Evolutionary conservation across 2,329 filamentous ascomycete genomes (phyloP).

Genomic region (Diaporthe velutina): DNA sequence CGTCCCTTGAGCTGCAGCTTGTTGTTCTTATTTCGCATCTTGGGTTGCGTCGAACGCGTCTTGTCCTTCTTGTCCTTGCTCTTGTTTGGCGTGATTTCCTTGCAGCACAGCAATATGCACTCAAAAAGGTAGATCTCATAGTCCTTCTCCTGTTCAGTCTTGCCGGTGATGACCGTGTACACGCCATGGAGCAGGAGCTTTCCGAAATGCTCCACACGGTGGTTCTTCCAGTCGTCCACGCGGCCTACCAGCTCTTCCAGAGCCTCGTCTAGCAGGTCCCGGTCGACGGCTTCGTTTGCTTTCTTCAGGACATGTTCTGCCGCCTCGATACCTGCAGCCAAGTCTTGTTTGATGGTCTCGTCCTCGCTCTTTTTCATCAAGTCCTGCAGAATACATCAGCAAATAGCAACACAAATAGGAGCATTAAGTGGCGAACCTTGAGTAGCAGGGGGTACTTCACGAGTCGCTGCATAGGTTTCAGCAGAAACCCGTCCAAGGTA

Average conservation of each 20-base stretch:
- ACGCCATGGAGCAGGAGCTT: slow-evolving; percentile 89
- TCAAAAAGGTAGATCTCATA: slow-evolving; percentile 99
- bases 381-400: slow-evolving; percentile 69
- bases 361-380: slow-evolving; percentile 87
- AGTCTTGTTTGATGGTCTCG: slow-evolving; percentile 77
- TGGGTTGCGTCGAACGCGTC: slow-evolving; percentile 67
- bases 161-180: slow-evolving; percentile 90
- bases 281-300: slow-evolving; percentile 92
- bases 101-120: slow-evolving; percentile 95
- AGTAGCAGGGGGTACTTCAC: slow-evolving; percentile 95
- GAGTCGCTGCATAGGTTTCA: slow-evolving; percentile 96
- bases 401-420: slow-evolving; percentile 21
- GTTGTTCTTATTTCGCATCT: slow-evolving; percentile 73
- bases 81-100: slow-evolving; percentile 90
- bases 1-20: slow-evolving; percentile 95
- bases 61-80: slow-evolving; percentile 81
- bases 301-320: slow-evolving; percentile 85
- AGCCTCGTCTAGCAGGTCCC: slow-evolving; percentile 86
- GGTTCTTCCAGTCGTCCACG: slow-evolving; percentile 97
- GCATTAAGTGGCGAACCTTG: slow-evolving; percentile 67
- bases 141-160: slow-evolving; percentile 94
- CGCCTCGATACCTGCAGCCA: slow-evolving; percentile 82
- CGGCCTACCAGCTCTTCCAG: slow-evolving; percentile 83
- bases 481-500: slow-evolving; percentile 88
- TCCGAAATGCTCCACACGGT: slow-evolving; percentile 91